A percentile compares a stretch with the other conserved stretches of the same genome.
These are phyloP conservation scores for Globisporangium spiculum DNA, from an alignment of 352 stramenopile species.

Conservation along the genomic window DNA sequence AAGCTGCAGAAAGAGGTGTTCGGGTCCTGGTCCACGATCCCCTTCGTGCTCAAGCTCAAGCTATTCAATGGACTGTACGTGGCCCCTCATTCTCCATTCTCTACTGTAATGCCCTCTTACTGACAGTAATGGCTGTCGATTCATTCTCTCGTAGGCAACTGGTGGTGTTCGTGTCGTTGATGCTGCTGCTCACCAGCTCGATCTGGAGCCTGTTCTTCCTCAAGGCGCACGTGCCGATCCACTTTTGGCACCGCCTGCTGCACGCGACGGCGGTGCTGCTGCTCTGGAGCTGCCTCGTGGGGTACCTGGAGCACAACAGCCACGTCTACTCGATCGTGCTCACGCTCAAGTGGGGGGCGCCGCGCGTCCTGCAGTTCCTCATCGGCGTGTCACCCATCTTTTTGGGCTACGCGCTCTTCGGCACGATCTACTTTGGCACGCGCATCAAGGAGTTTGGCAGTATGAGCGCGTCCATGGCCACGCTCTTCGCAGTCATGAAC, in stretches of 20 bases:
- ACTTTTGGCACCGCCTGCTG: constrained; percentile 69
- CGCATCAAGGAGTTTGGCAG: constrained; percentile 76
- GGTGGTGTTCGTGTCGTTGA: constrained; percentile 46
- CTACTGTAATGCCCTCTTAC: not conserved
- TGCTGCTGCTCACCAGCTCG: constrained; percentile 56
- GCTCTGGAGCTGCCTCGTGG: constrained; percentile 81
- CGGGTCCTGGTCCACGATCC: constrained; percentile 33
- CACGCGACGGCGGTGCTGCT: constrained; percentile 68
- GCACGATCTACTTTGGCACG: constrained; percentile 86
- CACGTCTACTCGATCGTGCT: constrained; percentile 90
- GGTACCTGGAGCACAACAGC: constrained; percentile 86
- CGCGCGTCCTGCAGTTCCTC: constrained; percentile 85
- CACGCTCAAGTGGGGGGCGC: constrained; percentile 77
- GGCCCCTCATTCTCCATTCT: not conserved
- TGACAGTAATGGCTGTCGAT: not conserved
- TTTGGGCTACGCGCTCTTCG: constrained; percentile 86
- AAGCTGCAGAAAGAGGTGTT: constrained; percentile 11
- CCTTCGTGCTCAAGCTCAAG: constrained; percentile 52
- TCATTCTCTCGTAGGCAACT: constrained; percentile 38
- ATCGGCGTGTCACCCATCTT: constrained; percentile 87
- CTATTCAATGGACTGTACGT: constrained; percentile 74
- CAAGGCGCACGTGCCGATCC: constrained; percentile 72
- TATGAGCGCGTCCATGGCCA: constrained; percentile 64
- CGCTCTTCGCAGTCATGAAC: constrained; percentile 89
- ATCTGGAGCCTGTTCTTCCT: constrained; percentile 70